Conservation (phyloP, 2,329 filamentous ascomycete genomes). For the Fusarium secorum region DNA sequence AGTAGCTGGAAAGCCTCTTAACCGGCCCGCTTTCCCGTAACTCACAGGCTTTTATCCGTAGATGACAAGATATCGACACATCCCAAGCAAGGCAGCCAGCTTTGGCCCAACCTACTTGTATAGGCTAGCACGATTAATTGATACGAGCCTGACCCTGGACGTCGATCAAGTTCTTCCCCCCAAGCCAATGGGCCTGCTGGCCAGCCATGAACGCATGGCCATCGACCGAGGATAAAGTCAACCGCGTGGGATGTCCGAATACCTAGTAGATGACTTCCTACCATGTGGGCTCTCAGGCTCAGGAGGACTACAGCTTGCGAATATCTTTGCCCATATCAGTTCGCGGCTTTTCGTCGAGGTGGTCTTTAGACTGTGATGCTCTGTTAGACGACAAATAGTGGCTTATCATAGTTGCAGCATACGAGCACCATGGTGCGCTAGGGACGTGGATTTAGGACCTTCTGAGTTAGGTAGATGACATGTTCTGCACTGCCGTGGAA, state of each 20-base stretch:
- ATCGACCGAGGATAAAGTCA: background rate
- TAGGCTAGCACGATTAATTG: constrained; percentile 2
- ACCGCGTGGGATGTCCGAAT: background rate
- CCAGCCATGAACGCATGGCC: background rate
- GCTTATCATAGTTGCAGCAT: background rate
- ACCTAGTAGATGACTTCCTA: background rate
- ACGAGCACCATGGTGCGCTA: constrained; percentile 21
- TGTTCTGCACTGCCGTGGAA: constrained; percentile 13
- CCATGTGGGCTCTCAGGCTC: background rate
- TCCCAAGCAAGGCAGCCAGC: background rate
- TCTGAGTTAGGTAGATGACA: constrained; percentile 29
- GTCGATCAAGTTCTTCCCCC: constrained; percentile 20
- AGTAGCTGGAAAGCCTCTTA: background rate
- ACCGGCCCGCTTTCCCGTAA: constrained; percentile 12
- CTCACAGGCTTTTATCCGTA: background rate
- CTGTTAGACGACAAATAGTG: constrained; percentile 8
- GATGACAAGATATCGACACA: background rate
- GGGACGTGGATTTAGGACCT: constrained; percentile 8
- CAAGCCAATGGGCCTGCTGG: background rate
- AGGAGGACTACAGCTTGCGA: background rate
- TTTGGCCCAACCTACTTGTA: background rate
- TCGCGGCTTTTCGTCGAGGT: background rate
- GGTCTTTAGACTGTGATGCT: background rate
- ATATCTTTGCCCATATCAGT: background rate
- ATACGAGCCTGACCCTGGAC: background rate